Evolutionary conservation across 495 filamentous ascomycete genomes (phyloP).

Genomic region (Penicillium waksmanii): DNA sequence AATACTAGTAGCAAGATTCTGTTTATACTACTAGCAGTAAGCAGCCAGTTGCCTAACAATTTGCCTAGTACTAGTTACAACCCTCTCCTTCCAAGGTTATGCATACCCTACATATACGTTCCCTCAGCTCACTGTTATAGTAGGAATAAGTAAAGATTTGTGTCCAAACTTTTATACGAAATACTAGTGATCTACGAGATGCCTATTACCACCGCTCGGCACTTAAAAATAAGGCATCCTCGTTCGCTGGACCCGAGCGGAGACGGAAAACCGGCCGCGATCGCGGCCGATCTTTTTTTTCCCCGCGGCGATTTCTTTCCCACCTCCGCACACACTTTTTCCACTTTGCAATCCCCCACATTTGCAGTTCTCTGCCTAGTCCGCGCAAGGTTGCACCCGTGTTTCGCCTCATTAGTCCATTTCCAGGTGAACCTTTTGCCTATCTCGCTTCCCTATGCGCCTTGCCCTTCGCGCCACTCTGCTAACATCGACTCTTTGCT

Average conservation of each 20-base stretch:
- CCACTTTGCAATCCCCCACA: neutral
- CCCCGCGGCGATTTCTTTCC: slow-evolving; percentile 24
- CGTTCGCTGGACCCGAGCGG: slow-evolving; percentile 8
- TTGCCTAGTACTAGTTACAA: too few species aligned
- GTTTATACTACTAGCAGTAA: too few species aligned
- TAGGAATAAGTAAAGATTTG: too few species aligned
- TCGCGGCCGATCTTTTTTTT: slow-evolving; percentile 23
- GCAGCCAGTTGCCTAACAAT: too few species aligned
- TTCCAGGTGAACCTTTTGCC: slow-evolving; percentile 10
- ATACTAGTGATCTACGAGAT: too few species aligned
- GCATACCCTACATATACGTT: too few species aligned
- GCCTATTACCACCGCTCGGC: too few species aligned
- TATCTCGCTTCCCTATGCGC: neutral
- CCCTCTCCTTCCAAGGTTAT: too few species aligned
- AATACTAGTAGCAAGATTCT: too few species aligned
- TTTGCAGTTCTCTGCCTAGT: neutral
- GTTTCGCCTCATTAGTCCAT: neutral
- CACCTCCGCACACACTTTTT: slow-evolving; percentile 14
- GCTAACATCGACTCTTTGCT: slow-evolving; percentile 20
- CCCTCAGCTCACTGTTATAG: too few species aligned
- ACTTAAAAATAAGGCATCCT: too few species aligned
- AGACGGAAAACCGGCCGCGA: slow-evolving; percentile 24
- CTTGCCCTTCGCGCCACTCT: neutral
- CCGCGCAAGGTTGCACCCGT: neutral
- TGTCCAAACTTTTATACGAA: too few species aligned